phyloP scores from a whole-genome alignment of 2,329 filamentous ascomycete genomes.

The Septoria linicola region DNA sequence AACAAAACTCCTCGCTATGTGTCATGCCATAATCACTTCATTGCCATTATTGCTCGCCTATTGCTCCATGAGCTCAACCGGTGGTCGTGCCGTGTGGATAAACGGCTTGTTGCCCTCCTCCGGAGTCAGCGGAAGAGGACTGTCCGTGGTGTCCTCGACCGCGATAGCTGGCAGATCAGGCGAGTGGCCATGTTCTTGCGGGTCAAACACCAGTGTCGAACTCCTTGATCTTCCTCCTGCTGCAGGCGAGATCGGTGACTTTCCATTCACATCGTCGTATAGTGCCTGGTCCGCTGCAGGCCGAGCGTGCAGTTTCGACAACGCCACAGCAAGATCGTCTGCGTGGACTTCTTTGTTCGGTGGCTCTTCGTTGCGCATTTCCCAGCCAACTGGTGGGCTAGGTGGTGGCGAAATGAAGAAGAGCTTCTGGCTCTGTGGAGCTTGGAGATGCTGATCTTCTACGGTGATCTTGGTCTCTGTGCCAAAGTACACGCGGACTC shows the following conservation, averaged over 20 bases:
- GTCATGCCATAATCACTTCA: not conserved
- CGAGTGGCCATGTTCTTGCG: slow-evolving; percentile 60
- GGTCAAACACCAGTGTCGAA: slow-evolving; percentile 60
- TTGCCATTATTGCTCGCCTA: not conserved
- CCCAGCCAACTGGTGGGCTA: slow-evolving; percentile 64
- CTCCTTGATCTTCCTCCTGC: slow-evolving; percentile 46
- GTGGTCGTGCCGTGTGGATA: slow-evolving; percentile 55
- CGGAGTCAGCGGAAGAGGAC: slow-evolving; percentile 49
- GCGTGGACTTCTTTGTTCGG: slow-evolving; percentile 67
- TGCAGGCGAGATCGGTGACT: slow-evolving; percentile 31
- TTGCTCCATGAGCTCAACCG: slow-evolving; percentile 56
- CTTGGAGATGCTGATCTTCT: slow-evolving; percentile 49
- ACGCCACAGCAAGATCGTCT: slow-evolving; percentile 58
- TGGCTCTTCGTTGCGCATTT: slow-evolving; percentile 61
- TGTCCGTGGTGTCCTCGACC: slow-evolving; percentile 59
- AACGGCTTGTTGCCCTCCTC: slow-evolving; percentile 49
- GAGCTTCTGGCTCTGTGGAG: slow-evolving; percentile 59
- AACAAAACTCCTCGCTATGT: slow-evolving; percentile 11
- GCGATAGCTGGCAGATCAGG: slow-evolving; percentile 62
- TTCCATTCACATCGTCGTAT: slow-evolving; percentile 28
- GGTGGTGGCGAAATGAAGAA: slow-evolving; percentile 68
- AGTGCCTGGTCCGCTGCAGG: slow-evolving; percentile 36
- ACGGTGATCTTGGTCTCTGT: slow-evolving; percentile 49
- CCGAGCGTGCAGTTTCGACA: slow-evolving; percentile 53
- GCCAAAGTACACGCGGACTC: slow-evolving; percentile 65